phyloP scores from a whole-genome alignment of 2,329 filamentous ascomycete genomes.

The Colletotrichum siamense region DNA sequence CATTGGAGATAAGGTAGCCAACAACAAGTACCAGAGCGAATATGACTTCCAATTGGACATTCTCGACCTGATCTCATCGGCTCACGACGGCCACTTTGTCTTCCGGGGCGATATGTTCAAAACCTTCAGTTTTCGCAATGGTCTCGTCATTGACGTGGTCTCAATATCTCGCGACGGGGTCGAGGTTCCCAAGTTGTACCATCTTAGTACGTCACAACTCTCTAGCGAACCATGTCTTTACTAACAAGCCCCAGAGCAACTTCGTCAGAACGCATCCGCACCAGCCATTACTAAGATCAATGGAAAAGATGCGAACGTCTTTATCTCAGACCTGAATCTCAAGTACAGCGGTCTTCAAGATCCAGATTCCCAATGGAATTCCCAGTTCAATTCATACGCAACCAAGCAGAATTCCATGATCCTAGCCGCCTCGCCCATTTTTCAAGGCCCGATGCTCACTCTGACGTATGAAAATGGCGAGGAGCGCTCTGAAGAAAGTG shows the following conservation, averaged over 20 bases:
- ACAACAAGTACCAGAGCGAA: conserved; percentile 53
- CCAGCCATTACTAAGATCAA: conserved; percentile 61
- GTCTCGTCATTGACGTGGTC: conserved; percentile 47
- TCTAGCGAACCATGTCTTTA: conserved; percentile 16
- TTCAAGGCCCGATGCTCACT: conserved; percentile 32
- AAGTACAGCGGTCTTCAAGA: conserved; percentile 56
- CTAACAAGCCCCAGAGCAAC: conserved; percentile 1
- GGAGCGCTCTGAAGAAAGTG: conserved; percentile 29
- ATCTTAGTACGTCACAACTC: conserved; percentile 41
- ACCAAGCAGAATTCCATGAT: conserved; percentile 23
- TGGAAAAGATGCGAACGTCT: conserved; percentile 54
- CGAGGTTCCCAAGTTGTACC: conserved; percentile 62
- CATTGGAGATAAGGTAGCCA: conserved; percentile 47
- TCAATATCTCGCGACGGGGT: conserved; percentile 66
- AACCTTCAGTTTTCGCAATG: conserved; percentile 51
- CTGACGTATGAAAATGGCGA: conserved; percentile 38
- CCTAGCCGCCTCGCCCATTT: conserved; percentile 30
- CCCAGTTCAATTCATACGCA: conserved; percentile 32
- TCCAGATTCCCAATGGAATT: conserved; percentile 58
- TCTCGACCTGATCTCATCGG: conserved; percentile 50
- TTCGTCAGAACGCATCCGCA: conserved; percentile 8
- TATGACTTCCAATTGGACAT: conserved; percentile 62
- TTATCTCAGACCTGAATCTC: conserved; percentile 51
- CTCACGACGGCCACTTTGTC: conserved; percentile 70
- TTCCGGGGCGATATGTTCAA: conserved; percentile 60